Evolutionary conservation across 1,284 basidiomycete species (phyloP).

Genomic region (Coriolopsis trogii): DNA sequence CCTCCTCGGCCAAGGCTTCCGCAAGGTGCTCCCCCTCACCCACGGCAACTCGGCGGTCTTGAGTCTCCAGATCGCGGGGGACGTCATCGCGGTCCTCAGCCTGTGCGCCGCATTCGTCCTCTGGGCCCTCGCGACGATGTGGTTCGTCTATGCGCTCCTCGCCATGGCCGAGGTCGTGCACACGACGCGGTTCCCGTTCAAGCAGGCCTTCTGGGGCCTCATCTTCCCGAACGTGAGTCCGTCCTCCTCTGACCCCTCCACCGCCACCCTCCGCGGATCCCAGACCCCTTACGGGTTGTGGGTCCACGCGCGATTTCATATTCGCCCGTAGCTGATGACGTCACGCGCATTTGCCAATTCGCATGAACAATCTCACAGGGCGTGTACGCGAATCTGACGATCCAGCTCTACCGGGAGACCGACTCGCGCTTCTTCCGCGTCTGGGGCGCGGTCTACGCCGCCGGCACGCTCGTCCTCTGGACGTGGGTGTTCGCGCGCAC

Average conservation of each 20-base stretch:
- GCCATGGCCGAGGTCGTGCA: slow-evolving; percentile 37
- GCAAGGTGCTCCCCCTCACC: slow-evolving; percentile 42
- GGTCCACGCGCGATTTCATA: not conserved
- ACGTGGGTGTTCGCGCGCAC: slow-evolving; percentile 42
- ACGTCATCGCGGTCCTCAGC: slow-evolving; percentile 40
- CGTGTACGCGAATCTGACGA: slow-evolving; percentile 48
- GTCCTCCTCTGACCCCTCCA: too few species aligned
- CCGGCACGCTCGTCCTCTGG: slow-evolving; percentile 42
- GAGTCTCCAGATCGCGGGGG: slow-evolving; percentile 27
- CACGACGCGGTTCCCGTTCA: slow-evolving; percentile 39
- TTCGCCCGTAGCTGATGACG: too few species aligned
- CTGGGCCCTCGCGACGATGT: slow-evolving; percentile 50
- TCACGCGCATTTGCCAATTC: not conserved
- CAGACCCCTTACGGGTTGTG: not conserved
- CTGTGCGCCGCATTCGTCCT: slow-evolving; percentile 43
- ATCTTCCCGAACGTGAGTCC: slow-evolving; percentile 47
- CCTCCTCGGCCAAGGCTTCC: slow-evolving; percentile 48
- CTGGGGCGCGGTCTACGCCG: slow-evolving; percentile 30
- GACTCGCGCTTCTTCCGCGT: slow-evolving; percentile 39
- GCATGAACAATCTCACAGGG: slow-evolving; percentile 29
- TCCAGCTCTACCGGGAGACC: slow-evolving; percentile 44
- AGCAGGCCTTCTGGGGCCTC: slow-evolving; percentile 50
- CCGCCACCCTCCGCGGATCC: too few species aligned
- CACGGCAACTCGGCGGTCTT: slow-evolving; percentile 29
- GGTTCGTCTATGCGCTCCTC: slow-evolving; percentile 43